These are phyloP conservation scores for Colletotrichum sojae DNA, from an alignment of 2,329 filamentous ascomycete genomes.

Conservation along the genomic window DNA sequence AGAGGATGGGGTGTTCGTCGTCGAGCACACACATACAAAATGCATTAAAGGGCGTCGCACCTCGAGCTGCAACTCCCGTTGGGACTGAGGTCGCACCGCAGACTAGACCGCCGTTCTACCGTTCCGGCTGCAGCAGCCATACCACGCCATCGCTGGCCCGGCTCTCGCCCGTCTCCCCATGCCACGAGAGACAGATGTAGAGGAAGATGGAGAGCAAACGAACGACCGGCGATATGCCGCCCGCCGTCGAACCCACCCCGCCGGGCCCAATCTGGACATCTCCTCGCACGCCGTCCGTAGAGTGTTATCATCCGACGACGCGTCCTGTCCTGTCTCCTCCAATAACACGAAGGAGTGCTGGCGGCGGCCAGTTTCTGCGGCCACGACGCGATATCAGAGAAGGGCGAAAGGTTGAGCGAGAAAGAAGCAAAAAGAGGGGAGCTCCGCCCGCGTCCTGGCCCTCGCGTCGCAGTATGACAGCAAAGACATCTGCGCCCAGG, in stretches of 20 bases:
- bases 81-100: slow-evolving; percentile 29
- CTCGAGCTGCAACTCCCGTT: slow-evolving; percentile 14
- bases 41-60: neutral
- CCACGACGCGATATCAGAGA: slow-evolving; percentile 30
- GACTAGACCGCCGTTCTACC: slow-evolving; percentile 38
- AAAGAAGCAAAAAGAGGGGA: slow-evolving; percentile 9
- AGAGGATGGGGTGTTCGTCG: slow-evolving; percentile 18
- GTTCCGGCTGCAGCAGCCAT: slow-evolving; percentile 23
- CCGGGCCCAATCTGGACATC: slow-evolving; percentile 23
- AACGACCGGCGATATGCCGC: slow-evolving; percentile 14
- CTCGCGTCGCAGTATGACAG: slow-evolving; percentile 32
- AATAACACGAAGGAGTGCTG: neutral
- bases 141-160: slow-evolving; percentile 19
- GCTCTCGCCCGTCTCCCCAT: neutral
- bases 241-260: slow-evolving; percentile 24
- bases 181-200: neutral
- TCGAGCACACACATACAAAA: neutral
- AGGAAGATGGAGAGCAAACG: neutral
- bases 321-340: neutral
- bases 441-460: slow-evolving; percentile 16
- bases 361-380: slow-evolving; percentile 26
- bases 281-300: neutral
- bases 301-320: slow-evolving; percentile 12
- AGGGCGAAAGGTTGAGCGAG: neutral
- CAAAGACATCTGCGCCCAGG: slow-evolving; percentile 38